A percentile compares a stretch with the other conserved stretches of the same genome.
These are phyloP conservation scores for Scleromitrula shiraiana DNA, from an alignment of 2,329 filamentous ascomycete genomes.

Conservation along the genomic window DNA sequence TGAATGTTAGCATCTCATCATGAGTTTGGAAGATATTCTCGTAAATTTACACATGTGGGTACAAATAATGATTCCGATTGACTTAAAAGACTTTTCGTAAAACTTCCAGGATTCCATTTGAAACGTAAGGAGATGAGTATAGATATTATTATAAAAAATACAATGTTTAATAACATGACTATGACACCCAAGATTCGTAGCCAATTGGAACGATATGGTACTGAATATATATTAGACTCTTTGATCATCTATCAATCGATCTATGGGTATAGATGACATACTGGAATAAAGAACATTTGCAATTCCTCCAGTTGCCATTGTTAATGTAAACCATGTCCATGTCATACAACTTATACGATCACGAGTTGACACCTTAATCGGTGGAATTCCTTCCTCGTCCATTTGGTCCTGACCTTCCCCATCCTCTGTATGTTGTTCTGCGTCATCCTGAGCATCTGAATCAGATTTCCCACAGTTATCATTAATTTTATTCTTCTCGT, in stretches of 20 bases:
- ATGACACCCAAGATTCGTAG: slow-evolving; percentile 50
- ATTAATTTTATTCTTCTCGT: slow-evolving; percentile 10
- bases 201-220: slow-evolving; percentile 47
- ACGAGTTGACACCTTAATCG: slow-evolving; percentile 34
- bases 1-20: slow-evolving; percentile 22
- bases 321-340: slow-evolving; percentile 70
- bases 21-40: background rate
- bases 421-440: background rate
- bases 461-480: background rate
- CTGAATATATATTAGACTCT: slow-evolving; percentile 27
- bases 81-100: slow-evolving; percentile 64
- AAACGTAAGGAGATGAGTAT: slow-evolving; percentile 61
- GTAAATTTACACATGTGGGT: slow-evolving; percentile 50
- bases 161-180: slow-evolving; percentile 56
- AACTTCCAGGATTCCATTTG: slow-evolving; percentile 59
- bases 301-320: slow-evolving; percentile 47
- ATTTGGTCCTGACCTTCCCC: background rate
- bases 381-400: slow-evolving; percentile 17
- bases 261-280: slow-evolving; percentile 30
- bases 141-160: slow-evolving; percentile 56
- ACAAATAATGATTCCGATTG: slow-evolving; percentile 74
- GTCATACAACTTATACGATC: slow-evolving; percentile 43
- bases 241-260: background rate
- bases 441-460: background rate
- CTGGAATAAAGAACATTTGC: slow-evolving; percentile 46